These are phyloP conservation scores for Phaffia rhodozyma DNA, from an alignment of 1,284 basidiomycete genomes.

Conservation along the genomic window DNA sequence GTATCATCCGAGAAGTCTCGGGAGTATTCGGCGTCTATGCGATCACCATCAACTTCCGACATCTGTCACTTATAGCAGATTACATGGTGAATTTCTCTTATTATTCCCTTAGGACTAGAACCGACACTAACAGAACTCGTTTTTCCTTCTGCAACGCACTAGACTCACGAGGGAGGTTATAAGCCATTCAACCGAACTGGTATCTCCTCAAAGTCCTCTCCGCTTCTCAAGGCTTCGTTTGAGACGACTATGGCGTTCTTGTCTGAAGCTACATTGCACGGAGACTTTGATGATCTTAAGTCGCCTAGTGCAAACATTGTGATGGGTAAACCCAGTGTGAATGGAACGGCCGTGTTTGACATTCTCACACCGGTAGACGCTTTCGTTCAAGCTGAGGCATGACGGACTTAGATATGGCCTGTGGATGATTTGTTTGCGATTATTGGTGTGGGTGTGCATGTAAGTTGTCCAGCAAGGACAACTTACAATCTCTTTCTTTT, in stretches of 20 bases:
- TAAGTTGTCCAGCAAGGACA: too few relatives aligned
- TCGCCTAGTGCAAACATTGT: constrained; percentile 69
- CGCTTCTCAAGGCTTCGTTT: constrained; percentile 90
- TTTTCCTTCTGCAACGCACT: constrained; percentile 5
- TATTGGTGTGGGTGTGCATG: too few relatives aligned
- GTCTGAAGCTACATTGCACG: constrained; percentile 83
- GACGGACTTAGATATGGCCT: too few relatives aligned
- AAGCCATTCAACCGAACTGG: constrained; percentile 96
- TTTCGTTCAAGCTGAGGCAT: too few relatives aligned
- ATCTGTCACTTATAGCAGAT: constrained; percentile 94
- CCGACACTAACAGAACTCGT: background rate
- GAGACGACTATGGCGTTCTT: constrained; percentile 96
- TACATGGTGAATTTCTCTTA: constrained; percentile 66
- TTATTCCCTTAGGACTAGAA: background rate
- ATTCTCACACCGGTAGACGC: constrained; percentile 8
- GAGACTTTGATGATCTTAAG: constrained; percentile 30
- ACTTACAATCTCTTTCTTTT: too few relatives aligned
- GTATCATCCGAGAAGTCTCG: constrained; percentile 52
- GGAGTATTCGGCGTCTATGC: constrained; percentile 90
- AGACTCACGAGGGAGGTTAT: constrained; percentile 97
- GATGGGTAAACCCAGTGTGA: constrained; percentile 65
- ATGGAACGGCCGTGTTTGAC: constrained; percentile 82
- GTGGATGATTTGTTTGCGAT: too few relatives aligned
- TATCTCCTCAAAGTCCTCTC: constrained; percentile 79
- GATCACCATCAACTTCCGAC: constrained; percentile 88